Evolutionary conservation across 2,329 filamentous ascomycete species (phyloP), one percentile per base, ranked within the genome.

Genomic region (Zymoseptoria passerinii): DNA sequence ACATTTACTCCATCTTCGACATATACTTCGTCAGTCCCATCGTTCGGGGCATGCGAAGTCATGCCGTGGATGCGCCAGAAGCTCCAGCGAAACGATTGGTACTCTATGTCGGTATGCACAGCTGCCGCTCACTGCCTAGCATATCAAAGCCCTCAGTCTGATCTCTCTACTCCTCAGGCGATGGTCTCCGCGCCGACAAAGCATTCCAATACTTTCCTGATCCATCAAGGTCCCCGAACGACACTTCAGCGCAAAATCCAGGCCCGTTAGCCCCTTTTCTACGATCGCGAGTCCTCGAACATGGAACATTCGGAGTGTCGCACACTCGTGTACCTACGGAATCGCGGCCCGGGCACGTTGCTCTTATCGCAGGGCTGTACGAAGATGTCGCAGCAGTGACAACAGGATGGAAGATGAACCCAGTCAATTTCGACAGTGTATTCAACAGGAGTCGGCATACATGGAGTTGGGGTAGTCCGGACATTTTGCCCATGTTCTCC

Each of bases 21-120:
- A 94, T 97, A 64, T 97, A 99, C 76, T 99, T 99, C 72, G 91
- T 96, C 71, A 96, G 91, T 72, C 94, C 94, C 20, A 94, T 99
- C 67, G 94, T 97, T 56, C 89, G 87, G 78, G 94, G 94, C 71
- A 99, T 99, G 94, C 84, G 83, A 69, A 82, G 91, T 60, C 92
- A 90, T 74, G 77, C 79, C 51, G 80, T 95, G 44, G 83, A 91
- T 60, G 80, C 86, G 57, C 82, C 54, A 19, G 63, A 87, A 73
- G 83, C 92, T 20, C 94, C 94, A 1, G 92, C 95, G 4, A 90
- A 94, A 74, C 85, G 94, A 63, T 81, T 99, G 58, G 88, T 99
- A 53, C 82, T 99, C 28, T 95, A 95, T 73, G 95, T 99, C 68
- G 94, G 94, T 89, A 65, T 54, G 67, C 58, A 13, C 8, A 53